Conservation (phyloP, 1,284 basidiomycete genomes). For the Earliella scabrosa region DNA sequence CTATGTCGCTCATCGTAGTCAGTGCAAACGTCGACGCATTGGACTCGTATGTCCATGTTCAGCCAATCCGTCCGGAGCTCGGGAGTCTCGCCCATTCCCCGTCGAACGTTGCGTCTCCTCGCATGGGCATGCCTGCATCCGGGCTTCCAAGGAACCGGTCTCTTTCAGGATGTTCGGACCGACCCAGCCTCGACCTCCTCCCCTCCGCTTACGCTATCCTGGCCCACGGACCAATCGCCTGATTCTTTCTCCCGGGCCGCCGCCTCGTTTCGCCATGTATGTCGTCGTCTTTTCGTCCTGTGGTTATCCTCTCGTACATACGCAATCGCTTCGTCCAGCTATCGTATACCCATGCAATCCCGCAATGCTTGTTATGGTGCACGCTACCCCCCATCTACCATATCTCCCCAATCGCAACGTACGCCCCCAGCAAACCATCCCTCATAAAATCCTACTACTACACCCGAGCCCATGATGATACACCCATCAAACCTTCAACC, state of each 20-base stretch:
- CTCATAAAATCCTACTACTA: slow-evolving; percentile 3
- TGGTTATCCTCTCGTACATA: slow-evolving; percentile 20
- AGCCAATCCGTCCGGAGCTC: background rate
- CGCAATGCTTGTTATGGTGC: slow-evolving; percentile 26
- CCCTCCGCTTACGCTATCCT: background rate
- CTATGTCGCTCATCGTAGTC: slow-evolving; percentile 26
- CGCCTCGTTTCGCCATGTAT: slow-evolving; percentile 1
- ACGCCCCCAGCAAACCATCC: background rate
- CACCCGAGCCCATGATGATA: slow-evolving; percentile 10
- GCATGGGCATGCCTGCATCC: background rate
- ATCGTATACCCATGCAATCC: slow-evolving; percentile 30
- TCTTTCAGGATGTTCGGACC: slow-evolving; percentile 1
- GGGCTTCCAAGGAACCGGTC: background rate
- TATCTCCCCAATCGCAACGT: slow-evolving; percentile 4
- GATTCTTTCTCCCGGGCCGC: background rate
- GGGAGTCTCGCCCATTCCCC: background rate
- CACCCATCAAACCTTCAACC: background rate
- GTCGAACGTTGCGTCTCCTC: background rate
- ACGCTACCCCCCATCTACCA: slow-evolving; percentile 17
- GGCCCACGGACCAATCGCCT: background rate
- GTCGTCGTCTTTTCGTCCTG: slow-evolving; percentile 9
- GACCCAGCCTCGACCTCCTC: background rate
- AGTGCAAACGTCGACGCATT: slow-evolving; percentile 19
- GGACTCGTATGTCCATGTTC: slow-evolving; percentile 2
- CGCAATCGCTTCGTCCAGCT: slow-evolving; percentile 25